Evolutionary conservation across 2,329 filamentous ascomycete genomes (phyloP).

Genomic region (Mycosphaerelloides madeirae): DNA sequence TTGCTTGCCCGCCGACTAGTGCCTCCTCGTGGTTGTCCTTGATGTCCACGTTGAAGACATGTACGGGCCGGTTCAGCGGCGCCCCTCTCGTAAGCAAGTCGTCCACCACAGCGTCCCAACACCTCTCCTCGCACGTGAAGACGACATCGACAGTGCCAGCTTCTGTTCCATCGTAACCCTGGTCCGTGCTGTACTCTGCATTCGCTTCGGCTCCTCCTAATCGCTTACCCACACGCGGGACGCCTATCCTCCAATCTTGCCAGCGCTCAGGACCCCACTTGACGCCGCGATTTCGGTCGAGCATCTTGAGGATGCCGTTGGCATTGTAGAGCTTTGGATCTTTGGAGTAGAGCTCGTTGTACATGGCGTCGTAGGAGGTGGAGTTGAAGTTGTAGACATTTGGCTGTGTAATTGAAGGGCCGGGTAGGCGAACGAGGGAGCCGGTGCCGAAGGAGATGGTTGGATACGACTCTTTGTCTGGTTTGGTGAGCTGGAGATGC

Average conservation of each 20-base stretch:
- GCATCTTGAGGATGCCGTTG: conserved; percentile 93
- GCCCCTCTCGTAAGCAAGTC: conserved; percentile 82
- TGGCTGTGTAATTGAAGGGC: conserved; percentile 83
- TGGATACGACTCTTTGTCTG: conserved; percentile 59
- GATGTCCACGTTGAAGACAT: conserved; percentile 98
- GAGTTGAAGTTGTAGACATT: conserved; percentile 99
- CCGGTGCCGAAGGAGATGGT: conserved; percentile 97
- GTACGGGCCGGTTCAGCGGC: conserved; percentile 84
- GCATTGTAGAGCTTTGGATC: conserved; percentile 82
- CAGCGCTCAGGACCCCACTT: conserved; percentile 96
- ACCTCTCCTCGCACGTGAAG: conserved; percentile 95
- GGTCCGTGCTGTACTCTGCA: conserved; percentile 57
- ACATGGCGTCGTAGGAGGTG: conserved; percentile 92
- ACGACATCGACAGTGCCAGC: conserved; percentile 88
- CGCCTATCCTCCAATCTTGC: conserved; percentile 92
- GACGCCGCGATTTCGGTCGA: conserved; percentile 82
- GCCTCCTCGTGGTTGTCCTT: conserved; percentile 98
- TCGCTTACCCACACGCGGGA: conserved; percentile 69
- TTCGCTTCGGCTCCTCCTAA: conserved; percentile 11
- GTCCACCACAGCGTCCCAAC: conserved; percentile 96
- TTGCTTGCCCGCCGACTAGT: conserved; percentile 80
- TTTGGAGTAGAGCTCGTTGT: conserved; percentile 80
- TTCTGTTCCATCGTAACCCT: conserved; percentile 76
- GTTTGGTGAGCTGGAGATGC: conserved; percentile 84
- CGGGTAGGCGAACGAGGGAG: conserved; percentile 86